These are phyloP conservation scores for Fragaria ananassa DNA, from an alignment of 306 rosid species.

Conservation along the genomic window DNA sequence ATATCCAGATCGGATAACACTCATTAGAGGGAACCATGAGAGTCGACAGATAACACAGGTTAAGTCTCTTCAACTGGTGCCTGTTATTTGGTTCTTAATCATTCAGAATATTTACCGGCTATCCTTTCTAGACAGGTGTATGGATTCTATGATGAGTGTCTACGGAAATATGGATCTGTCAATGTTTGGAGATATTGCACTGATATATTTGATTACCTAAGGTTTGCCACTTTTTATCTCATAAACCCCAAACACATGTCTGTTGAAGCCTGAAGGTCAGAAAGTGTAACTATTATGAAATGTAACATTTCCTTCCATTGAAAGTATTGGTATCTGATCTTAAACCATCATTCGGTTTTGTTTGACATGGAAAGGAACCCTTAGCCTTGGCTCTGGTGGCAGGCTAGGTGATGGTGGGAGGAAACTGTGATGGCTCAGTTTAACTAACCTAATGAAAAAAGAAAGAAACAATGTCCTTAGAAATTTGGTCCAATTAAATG, in stretches of 20 bases:
- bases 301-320: conserved; percentile 6
- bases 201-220: conserved; percentile 90
- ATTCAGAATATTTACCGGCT: conserved; percentile 32
- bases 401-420: conserved; percentile 5
- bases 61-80: conserved; percentile 25
- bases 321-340: background rate
- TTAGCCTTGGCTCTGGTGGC: background rate
- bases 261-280: conserved; percentile 7
- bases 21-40: conserved; percentile 97
- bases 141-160: conserved; percentile 99
- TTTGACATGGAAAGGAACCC: background rate
- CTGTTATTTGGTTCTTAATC: conserved; percentile 15
- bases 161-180: conserved; percentile 95
- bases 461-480: background rate
- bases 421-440: background rate
- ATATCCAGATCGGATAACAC: conserved; percentile 98
- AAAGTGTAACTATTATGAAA: conserved; percentile 9
- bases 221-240: conserved; percentile 42
- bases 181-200: conserved; percentile 99
- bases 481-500: background rate
- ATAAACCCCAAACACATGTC: conserved; percentile 5
- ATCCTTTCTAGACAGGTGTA: conserved; percentile 70
- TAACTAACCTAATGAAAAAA: background rate
- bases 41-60: conserved; percentile 99
- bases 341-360: background rate